These are phyloP conservation scores for Asterionellopsis glacialis DNA, from an alignment of 108 stramenopile genomes.

Conservation along the genomic window DNA sequence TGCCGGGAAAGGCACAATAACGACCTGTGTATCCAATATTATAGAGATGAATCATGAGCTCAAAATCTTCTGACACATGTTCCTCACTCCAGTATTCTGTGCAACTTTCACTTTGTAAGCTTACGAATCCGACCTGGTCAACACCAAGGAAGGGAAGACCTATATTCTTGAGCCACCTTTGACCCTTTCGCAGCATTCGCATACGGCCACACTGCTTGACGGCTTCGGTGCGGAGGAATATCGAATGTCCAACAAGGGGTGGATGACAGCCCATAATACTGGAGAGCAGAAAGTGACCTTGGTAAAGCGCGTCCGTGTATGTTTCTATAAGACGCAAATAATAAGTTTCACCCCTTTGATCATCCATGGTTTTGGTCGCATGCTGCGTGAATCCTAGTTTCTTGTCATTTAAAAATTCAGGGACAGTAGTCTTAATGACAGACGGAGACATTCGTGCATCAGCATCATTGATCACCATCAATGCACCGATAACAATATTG, in stretches of 20 bases:
- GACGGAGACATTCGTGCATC: slow-evolving; percentile 46
- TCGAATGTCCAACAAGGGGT: slow-evolving; percentile 57
- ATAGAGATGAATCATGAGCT: slow-evolving; percentile 56
- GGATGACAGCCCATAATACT: slow-evolving; percentile 52
- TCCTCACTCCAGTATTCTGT: slow-evolving; percentile 46
- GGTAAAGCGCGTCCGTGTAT: slow-evolving; percentile 50
- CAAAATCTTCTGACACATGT: slow-evolving; percentile 58
- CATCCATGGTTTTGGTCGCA: slow-evolving; percentile 50
- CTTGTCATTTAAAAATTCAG: slow-evolving; percentile 48
- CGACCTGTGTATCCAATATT: slow-evolving; percentile 56
- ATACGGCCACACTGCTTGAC: slow-evolving; percentile 48
- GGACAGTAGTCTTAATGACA: slow-evolving; percentile 49
- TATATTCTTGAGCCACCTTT: slow-evolving; percentile 47
- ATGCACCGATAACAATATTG: slow-evolving; percentile 31
- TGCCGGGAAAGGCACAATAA: slow-evolving; percentile 47
- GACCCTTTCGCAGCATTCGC: slow-evolving; percentile 44
- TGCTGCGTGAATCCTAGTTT: slow-evolving; percentile 52
- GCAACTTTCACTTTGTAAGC: slow-evolving; percentile 26
- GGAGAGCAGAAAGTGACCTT: slow-evolving; percentile 44
- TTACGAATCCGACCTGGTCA: slow-evolving; percentile 43
- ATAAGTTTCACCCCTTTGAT: slow-evolving; percentile 43
- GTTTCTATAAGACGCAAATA: slow-evolving; percentile 37
- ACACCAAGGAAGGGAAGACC: slow-evolving; percentile 45
- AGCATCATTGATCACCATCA: slow-evolving; percentile 46
- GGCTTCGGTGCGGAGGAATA: slow-evolving; percentile 47